Conservation (phyloP, 805 yeast genomes). For the Cyberlindnera maclurae region DNA sequence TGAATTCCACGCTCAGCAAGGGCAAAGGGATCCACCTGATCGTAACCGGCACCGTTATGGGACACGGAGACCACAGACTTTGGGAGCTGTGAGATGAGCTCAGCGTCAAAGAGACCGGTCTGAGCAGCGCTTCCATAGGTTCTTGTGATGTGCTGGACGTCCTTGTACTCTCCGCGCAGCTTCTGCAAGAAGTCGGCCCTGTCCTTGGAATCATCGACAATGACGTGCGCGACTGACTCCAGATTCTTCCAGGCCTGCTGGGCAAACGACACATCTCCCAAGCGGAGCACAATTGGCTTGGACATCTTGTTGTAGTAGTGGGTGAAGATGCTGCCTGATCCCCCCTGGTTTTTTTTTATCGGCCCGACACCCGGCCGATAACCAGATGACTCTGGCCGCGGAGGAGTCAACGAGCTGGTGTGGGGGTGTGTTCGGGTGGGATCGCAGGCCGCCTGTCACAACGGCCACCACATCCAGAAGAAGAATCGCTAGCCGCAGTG, state of each 20-base stretch:
- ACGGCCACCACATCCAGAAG: too few species aligned
- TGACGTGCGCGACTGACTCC: conserved; percentile 35
- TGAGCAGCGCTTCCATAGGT: conserved; percentile 43
- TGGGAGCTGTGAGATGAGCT: conserved; percentile 50
- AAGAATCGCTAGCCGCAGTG: too few species aligned
- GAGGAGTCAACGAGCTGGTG: too few species aligned
- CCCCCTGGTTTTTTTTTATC: too few species aligned
- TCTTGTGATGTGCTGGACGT: conserved; percentile 35
- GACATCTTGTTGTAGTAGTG: neutral
- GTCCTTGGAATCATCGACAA: conserved; percentile 35
- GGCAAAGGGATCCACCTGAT: conserved; percentile 55
- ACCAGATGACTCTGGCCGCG: too few species aligned
- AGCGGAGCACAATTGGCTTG: conserved; percentile 55
- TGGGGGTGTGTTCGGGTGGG: too few species aligned
- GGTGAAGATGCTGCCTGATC: too few species aligned
- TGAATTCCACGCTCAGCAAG: conserved; percentile 48
- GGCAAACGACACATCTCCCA: conserved; percentile 57
- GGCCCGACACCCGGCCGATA: too few species aligned
- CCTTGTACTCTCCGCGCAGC: conserved; percentile 25
- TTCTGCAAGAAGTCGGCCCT: conserved; percentile 31
- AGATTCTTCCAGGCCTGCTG: conserved; percentile 60
- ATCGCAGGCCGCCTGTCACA: too few species aligned
- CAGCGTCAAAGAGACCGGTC: conserved; percentile 64
- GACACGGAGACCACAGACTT: conserved; percentile 42
- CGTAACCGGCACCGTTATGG: conserved; percentile 74